A percentile compares a stretch with the other conserved stretches of the same genome.
Conservation (phyloP, 306 rosid genomes). For the Malus sylvestris region DNA sequence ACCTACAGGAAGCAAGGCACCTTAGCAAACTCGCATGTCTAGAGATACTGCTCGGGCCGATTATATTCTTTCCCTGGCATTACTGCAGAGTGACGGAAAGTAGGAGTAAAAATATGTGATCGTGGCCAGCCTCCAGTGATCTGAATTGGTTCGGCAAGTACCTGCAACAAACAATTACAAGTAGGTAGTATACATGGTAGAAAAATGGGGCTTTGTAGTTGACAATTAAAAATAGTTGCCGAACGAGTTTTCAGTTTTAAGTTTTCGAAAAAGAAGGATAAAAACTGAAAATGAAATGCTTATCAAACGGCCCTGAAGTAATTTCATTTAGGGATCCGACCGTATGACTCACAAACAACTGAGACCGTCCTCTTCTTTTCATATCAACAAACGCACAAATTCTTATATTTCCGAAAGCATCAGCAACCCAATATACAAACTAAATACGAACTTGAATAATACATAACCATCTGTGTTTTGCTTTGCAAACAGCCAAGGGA, state of each 20-base stretch:
- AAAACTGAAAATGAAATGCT: too few species aligned
- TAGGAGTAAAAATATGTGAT: neutral
- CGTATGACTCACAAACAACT: neutral
- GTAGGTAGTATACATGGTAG: neutral
- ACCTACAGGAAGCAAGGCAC: neutral
- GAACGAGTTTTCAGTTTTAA: too few species aligned
- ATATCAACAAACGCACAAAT: neutral
- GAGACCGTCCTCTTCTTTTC: neutral
- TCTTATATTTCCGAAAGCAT: neutral
- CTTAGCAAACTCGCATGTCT: neutral
- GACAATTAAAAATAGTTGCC: neutral
- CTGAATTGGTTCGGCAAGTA: neutral
- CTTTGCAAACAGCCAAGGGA: slow-evolving; percentile 50
- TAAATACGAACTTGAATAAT: slow-evolving; percentile 25
- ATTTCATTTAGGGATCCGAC: too few species aligned
- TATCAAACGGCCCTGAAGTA: too few species aligned
- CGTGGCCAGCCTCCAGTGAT: neutral
- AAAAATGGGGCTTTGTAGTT: neutral
- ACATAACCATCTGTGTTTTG: slow-evolving; percentile 33
- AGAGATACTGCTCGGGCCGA: neutral
- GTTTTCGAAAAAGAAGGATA: too few species aligned
- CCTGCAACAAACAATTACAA: neutral
- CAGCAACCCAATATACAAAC: slow-evolving; percentile 18
- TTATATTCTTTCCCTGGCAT: neutral
- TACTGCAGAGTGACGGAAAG: neutral